phyloP scores from a whole-genome alignment of 2,329 filamentous ascomycete species.

The Fusarium oxysporum region DNA sequence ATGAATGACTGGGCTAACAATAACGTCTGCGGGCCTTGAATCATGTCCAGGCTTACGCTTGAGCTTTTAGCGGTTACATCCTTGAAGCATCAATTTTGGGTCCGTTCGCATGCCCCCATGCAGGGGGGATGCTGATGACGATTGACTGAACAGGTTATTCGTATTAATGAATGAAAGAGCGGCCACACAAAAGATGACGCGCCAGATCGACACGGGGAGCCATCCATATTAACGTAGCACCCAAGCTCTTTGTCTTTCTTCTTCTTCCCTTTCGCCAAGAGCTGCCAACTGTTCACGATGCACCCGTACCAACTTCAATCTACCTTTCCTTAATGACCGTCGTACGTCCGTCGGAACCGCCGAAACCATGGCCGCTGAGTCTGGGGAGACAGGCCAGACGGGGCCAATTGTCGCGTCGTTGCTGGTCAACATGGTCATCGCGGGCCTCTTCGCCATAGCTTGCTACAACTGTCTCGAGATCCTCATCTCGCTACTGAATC shows the following conservation, averaged over 20 bases:
- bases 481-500: conserved; percentile 27
- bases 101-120: background rate
- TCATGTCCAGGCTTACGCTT: background rate
- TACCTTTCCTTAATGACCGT: conserved; percentile 15
- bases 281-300: background rate
- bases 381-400: conserved; percentile 20
- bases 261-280: background rate
- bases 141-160: background rate
- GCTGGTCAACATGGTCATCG: conserved; percentile 33
- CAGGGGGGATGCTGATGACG: conserved; percentile 13
- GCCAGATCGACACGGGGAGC: conserved; percentile 1
- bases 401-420: conserved; percentile 26
- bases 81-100: conserved; percentile 4
- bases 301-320: background rate
- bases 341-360: conserved; percentile 12
- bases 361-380: conserved; percentile 22
- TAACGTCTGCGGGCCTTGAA: background rate
- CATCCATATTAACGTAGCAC: background rate
- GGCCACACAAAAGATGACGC: background rate
- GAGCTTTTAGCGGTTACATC: conserved; percentile 12
- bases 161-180: background rate
- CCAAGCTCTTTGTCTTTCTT: background rate
- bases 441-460: conserved; percentile 34
- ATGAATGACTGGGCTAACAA: background rate
- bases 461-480: conserved; percentile 37